A percentile compares a stretch with the other conserved stretches of the same genome.
phyloP scores from a whole-genome alignment of 1,139 yeast genomes.

The Geotrichum restrictum region DNA sequence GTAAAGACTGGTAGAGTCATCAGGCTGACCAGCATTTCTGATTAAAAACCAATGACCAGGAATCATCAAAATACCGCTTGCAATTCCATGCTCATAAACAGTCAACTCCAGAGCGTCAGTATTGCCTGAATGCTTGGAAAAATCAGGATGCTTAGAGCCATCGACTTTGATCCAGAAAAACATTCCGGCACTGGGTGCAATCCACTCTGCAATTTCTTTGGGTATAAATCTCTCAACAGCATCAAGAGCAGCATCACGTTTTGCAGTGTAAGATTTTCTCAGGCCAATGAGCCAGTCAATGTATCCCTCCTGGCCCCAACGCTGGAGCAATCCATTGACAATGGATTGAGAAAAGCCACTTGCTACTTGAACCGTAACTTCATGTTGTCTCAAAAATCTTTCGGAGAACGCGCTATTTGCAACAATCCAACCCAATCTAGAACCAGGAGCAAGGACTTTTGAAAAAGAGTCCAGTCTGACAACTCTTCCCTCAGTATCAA shows the following conservation, averaged over 20 bases:
- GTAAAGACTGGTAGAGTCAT: conserved; percentile 47
- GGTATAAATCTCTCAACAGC: conserved; percentile 62
- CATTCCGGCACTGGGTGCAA: conserved; percentile 82
- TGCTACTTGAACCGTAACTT: conserved; percentile 77
- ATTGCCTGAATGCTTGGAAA: conserved; percentile 51
- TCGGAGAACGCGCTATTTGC: conserved; percentile 67
- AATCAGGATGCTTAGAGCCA: conserved; percentile 75
- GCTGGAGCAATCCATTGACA: conserved; percentile 56
- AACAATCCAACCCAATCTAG: conserved; percentile 86
- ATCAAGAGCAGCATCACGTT: conserved; percentile 74
- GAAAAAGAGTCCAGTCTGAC: conserved; percentile 87
- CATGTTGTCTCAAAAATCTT: conserved; percentile 68
- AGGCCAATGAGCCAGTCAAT: conserved; percentile 85
- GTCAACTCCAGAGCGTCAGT: conserved; percentile 59
- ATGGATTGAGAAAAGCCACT: conserved; percentile 77
- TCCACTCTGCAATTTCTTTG: conserved; percentile 47
- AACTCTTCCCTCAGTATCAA: conserved; percentile 88
- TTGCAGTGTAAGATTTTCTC: conserved; percentile 73
- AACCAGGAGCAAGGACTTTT: conserved; percentile 89
- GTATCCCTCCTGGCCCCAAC: conserved; percentile 75
- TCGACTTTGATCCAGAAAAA: conserved; percentile 77
- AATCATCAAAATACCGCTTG: conserved; percentile 67
- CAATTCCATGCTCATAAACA: conserved; percentile 60
- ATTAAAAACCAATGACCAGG: conserved; percentile 89
- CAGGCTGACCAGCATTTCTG: conserved; percentile 47